Base-by-base conservation (phyloP, 306 rosid species). In the Ammopiptanthus mongolicus region DNA sequence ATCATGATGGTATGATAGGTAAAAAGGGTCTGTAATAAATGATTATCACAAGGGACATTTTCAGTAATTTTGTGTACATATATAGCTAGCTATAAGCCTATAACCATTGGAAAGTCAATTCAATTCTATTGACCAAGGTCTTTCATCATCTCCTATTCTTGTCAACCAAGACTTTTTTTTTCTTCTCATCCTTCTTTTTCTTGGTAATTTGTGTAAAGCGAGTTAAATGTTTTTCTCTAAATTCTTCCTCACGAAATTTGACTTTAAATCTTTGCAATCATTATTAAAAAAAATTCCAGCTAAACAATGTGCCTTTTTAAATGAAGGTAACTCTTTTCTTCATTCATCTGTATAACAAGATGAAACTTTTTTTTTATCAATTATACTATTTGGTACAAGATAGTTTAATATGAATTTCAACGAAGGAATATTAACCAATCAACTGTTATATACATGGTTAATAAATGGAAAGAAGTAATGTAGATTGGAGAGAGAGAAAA, bases 1-100 rank as follows among this genome's bases (percentile, higher is more conserved):
- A 81, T 78, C 73, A 56, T 68, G 63, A 81, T 77, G 77, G 71
- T 77, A 79, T 77, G 71, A 52, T 80, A 56, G 81, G 69, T 65
- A 65, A 71, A 71, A 76, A 42, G 25, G 33, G 50, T 4, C 37
- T 41, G 46, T 44, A 71, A 51, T 44, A 84, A 65, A 71, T 71
- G 76, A 71, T 80, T 52, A 31, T 18, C 3, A 23, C 13, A 1
- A 47, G 31, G 74, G 71, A 59, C 65, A 52, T 39, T 50, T 21
- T 18, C 37, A 17, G 17, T 47, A 25, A 22, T 48, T 78, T 59
- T 36, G 64, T 66, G 21, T 37, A 13, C 65, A 34, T 46, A 65
- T 23, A 56, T 44, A 8, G 28, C 47, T 47, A 37, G 12, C 47
- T 41, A 41, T 37, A 37, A 37, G 1, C 3, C 14, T 41, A 58